Conservation (phyloP, 1,139 yeast genomes). For the Geotrichum bryndzae region DNA sequence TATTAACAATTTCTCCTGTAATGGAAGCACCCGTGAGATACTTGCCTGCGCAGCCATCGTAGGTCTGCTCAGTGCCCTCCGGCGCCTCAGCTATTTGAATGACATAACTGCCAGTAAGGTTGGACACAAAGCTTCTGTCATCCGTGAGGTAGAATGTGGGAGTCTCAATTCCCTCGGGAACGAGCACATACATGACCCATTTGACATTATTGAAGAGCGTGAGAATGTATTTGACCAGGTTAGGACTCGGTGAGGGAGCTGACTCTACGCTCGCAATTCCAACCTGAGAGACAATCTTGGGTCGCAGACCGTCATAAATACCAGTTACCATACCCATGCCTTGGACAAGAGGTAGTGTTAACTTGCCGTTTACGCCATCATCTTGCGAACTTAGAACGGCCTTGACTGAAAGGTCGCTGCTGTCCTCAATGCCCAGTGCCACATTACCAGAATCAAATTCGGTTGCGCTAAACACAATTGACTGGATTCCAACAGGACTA, state of each 20-base stretch:
- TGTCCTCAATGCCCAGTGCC: conserved; percentile 23
- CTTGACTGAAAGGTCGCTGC: conserved; percentile 49
- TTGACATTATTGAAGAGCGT: conserved; percentile 42
- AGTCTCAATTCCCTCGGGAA: conserved; percentile 38
- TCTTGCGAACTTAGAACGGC: conserved; percentile 49
- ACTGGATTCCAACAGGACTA: conserved; percentile 38
- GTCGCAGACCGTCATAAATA: conserved; percentile 56
- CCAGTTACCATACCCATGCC: conserved; percentile 76
- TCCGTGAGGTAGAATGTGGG: conserved; percentile 43
- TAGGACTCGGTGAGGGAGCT: background rate
- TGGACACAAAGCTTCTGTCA: conserved; percentile 49
- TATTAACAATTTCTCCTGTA: conserved; percentile 35
- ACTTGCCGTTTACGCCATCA: conserved; percentile 43
- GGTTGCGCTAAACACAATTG: conserved; percentile 33
- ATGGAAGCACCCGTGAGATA: conserved; percentile 44
- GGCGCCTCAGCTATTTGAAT: conserved; percentile 46
- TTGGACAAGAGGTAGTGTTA: conserved; percentile 45
- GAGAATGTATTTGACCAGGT: conserved; percentile 39
- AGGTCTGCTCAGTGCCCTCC: conserved; percentile 31
- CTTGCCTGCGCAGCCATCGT: conserved; percentile 57
- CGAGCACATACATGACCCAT: conserved; percentile 56
- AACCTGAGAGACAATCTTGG: conserved; percentile 48
- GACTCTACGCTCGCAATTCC: conserved; percentile 35
- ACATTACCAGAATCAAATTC: conserved; percentile 29
- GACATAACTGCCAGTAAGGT: conserved; percentile 29